Percentiles rank a stretch among this genome's conserved stretches.
Conservation (phyloP, 2,329 filamentous ascomycete genomes). For the Alternaria incomplexa region DNA sequence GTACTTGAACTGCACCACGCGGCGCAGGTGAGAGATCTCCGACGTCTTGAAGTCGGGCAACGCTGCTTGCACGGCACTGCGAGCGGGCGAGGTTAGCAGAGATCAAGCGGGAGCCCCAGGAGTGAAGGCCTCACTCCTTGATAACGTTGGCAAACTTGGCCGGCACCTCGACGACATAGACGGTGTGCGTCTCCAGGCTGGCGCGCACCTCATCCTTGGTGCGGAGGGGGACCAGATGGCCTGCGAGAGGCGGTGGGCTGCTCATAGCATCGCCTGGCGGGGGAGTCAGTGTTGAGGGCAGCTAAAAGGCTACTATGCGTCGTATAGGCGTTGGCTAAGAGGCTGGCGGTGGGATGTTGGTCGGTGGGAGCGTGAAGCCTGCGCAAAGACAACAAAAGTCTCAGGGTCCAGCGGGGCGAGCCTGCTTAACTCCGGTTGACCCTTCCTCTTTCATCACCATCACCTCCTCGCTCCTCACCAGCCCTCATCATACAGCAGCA, state of each 20-base stretch:
- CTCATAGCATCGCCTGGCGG: constrained; percentile 33
- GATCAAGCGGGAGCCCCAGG: constrained; percentile 12
- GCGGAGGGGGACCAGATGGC: constrained; percentile 50
- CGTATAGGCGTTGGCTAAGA: background rate
- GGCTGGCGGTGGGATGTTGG: background rate
- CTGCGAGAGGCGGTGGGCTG: constrained; percentile 21
- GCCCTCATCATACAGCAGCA: background rate
- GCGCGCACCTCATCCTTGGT: constrained; percentile 59
- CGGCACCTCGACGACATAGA: constrained; percentile 75
- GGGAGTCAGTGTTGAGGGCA: background rate
- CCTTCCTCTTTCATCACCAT: background rate
- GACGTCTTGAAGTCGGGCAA: constrained; percentile 52
- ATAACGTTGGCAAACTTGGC: constrained; percentile 74
- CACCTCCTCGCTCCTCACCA: constrained; percentile 3
- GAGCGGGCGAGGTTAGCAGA: constrained; percentile 20
- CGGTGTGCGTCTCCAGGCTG: constrained; percentile 62
- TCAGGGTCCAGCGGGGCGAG: constrained; percentile 15
- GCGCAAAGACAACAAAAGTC: constrained; percentile 12
- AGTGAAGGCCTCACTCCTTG: constrained; percentile 66
- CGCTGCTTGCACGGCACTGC: constrained; percentile 55
- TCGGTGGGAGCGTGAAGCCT: background rate
- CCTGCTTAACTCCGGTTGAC: constrained; percentile 12
- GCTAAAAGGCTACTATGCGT: constrained; percentile 3
- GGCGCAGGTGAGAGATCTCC: constrained; percentile 67
- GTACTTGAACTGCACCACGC: constrained; percentile 74